Evolutionary conservation across 2,329 filamentous ascomycete genomes (phyloP).

Genomic region (Diatrype stigma): DNA sequence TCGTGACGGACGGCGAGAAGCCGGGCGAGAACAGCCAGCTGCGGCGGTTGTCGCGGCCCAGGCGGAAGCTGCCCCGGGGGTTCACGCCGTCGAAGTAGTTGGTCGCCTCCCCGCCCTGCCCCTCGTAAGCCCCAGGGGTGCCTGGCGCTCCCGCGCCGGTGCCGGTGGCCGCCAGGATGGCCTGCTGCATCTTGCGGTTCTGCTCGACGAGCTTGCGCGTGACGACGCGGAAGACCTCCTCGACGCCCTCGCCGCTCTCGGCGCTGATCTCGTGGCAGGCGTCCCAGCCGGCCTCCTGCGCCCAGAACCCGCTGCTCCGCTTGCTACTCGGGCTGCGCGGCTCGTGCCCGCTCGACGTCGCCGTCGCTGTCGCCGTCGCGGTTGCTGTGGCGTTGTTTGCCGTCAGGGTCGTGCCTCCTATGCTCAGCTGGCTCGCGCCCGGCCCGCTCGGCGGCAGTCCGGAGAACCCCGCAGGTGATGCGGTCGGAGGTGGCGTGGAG

Average conservation of each 20-base stretch:
- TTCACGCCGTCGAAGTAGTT: slow-evolving; percentile 49
- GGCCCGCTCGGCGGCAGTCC: slow-evolving; percentile 21
- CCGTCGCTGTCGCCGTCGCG: slow-evolving; percentile 36
- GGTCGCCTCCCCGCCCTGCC: slow-evolving; percentile 21
- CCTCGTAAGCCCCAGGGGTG: slow-evolving; percentile 42
- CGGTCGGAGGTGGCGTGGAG: slow-evolving; percentile 64
- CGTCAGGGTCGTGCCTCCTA: slow-evolving; percentile 17
- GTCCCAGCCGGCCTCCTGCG: slow-evolving; percentile 90
- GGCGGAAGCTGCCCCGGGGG: slow-evolving; percentile 49
- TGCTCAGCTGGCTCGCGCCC: slow-evolving; percentile 23
- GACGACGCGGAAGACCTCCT: slow-evolving; percentile 83
- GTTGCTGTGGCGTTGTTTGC: background rate
- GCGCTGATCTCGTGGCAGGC: slow-evolving; percentile 96
- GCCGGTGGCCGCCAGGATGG: slow-evolving; percentile 52
- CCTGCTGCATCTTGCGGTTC: slow-evolving; percentile 60
- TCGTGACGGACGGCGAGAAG: slow-evolving; percentile 48
- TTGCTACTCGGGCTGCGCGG: slow-evolving; percentile 60
- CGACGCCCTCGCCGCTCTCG: slow-evolving; percentile 90
- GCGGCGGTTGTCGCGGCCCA: slow-evolving; percentile 49
- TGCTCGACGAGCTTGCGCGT: slow-evolving; percentile 60
- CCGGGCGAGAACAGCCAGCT: slow-evolving; percentile 56
- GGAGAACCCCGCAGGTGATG: slow-evolving; percentile 35
- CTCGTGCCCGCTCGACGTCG: slow-evolving; percentile 32
- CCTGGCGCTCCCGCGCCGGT: slow-evolving; percentile 46
- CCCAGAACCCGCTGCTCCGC: slow-evolving; percentile 77